Base-by-base conservation (phyloP, 371 early-diverging fungal genomes). In the Fennellomyces sp. region DNA sequence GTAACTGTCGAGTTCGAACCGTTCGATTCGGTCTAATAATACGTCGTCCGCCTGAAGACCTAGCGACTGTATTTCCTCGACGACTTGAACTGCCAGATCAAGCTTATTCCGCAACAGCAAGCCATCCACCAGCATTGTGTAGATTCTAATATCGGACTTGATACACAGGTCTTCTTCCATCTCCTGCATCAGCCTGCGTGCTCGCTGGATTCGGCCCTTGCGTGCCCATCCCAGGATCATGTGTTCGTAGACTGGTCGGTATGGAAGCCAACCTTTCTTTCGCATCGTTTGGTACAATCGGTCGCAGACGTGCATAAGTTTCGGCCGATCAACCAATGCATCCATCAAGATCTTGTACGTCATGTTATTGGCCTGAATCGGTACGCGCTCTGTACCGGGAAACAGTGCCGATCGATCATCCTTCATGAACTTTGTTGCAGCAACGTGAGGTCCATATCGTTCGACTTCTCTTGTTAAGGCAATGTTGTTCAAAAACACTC, bases 401-500 rank as follows among this genome's bases (percentile, higher is more conserved):
- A 74, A 64, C 10, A 68, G 55, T 1, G 26, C 31, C 1, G 61
- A 58, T n/a, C 73, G 68, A 7, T 73, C 56, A 13, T 70, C 64
- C 3, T 48, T 3, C 17, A 65, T 45, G 10, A 79, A 62, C 2
- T 66, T 21, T 3, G 45, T 31, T 1, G 51, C 65, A 3, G 65
- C 65, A 5, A 29, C 12, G 1, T 49, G n/a, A 3, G 68, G 41
- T 7, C 58, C 48, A 0, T 36, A 21, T 3, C 50, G 35, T 21
- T 64, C 36, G 11, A 75, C 52, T 19, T 58, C 31, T 12, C 60
- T 52, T 8, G 64, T 65, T 12, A 73, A 28, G 4, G 69, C 67
- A 26, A 79, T 63, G 36, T 79, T 79, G 49, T 76, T 79, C 23
- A 73, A 21, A 58, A 64, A 73, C 7, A 75, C 56, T 21, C 71